Percentiles rank a stretch among this genome's conserved stretches.
Conservation (phyloP, 176 grass and related monocot species). For the Carex parvula region DNA sequence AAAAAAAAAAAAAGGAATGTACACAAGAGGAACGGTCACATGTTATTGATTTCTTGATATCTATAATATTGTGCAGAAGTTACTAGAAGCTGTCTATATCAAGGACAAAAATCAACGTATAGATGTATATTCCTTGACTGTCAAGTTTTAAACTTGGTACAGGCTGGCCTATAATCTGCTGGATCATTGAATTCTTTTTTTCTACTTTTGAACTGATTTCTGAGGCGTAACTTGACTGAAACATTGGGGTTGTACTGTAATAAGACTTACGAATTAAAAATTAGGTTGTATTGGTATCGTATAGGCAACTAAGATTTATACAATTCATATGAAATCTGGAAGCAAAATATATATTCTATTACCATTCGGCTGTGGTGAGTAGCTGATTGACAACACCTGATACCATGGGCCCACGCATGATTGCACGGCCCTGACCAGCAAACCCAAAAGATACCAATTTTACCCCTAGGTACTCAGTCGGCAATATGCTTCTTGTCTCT, state of each 20-base stretch:
- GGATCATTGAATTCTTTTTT: background rate
- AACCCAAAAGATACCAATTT: constrained; percentile 98
- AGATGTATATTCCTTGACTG: background rate
- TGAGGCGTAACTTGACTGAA: background rate
- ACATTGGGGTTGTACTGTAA: background rate
- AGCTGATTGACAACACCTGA: constrained; percentile 95
- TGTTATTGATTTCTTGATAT: constrained; percentile 18
- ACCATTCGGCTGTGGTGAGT: constrained; percentile 89
- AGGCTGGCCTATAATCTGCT: background rate
- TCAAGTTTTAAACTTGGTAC: background rate
- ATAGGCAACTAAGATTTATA: background rate
- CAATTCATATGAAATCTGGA: background rate
- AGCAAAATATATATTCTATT: constrained; percentile 21
- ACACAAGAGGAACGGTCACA: background rate
- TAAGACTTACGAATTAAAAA: background rate
- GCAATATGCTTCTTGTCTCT: constrained; percentile 72
- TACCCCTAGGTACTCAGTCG: constrained; percentile 81
- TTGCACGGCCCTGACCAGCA: constrained; percentile 91
- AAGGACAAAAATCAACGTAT: background rate
- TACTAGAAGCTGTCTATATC: background rate
- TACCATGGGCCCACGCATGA: constrained; percentile 98
- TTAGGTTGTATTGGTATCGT: background rate
- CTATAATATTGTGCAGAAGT: background rate
- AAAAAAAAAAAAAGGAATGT: background rate
- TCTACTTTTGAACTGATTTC: background rate